Percentiles rank a stretch among this genome's conserved stretches.
Conservation (phyloP, 202 grass and related monocot genomes). For the Eragrostis tef region DNA sequence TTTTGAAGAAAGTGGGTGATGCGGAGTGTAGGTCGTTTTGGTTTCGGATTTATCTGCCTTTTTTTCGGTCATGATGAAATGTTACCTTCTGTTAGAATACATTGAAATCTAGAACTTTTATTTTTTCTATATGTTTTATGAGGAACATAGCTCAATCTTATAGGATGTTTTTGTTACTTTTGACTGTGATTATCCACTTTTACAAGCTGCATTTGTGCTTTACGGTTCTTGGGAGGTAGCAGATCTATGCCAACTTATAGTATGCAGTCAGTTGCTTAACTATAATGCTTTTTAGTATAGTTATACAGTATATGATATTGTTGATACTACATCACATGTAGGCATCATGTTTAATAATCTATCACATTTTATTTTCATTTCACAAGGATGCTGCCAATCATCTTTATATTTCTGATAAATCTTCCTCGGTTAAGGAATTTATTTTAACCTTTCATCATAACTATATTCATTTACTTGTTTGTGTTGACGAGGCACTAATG, state of each 20-base stretch:
- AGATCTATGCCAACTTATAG: neutral
- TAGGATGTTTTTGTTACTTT: neutral
- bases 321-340: neutral
- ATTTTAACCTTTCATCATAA: neutral
- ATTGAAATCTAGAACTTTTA: neutral
- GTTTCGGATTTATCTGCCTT: slow-evolving; percentile 11
- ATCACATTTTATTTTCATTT: neutral
- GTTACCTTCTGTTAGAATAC: neutral
- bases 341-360: neutral
- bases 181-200: neutral
- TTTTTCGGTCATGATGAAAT: neutral
- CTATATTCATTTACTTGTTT: neutral
- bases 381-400: neutral
- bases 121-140: neutral
- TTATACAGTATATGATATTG: neutral
- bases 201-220: slow-evolving; percentile 22
- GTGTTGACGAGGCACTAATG: slow-evolving; percentile 36
- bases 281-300: neutral
- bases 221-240: neutral
- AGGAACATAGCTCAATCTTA: neutral
- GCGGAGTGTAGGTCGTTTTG: neutral
- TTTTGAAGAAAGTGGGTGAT: neutral
- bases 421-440: neutral
- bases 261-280: neutral
- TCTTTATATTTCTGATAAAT: slow-evolving; percentile 16